These are phyloP conservation scores for Trypanosomatidae sp. DNA, from an alignment of 208 protist genomes.

Conservation along the genomic window DNA sequence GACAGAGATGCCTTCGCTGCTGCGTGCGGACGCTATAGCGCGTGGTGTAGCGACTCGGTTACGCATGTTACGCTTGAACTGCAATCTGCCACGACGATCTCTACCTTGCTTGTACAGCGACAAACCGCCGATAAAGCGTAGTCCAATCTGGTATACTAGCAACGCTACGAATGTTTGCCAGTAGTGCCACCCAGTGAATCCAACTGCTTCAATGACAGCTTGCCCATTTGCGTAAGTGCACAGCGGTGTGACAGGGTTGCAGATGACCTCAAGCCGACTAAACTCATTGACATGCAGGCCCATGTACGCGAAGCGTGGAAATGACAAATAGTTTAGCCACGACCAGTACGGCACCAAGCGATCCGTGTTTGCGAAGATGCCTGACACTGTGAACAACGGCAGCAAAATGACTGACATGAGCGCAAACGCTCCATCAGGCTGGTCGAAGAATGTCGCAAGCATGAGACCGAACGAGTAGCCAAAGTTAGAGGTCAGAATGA, in stretches of 20 bases:
- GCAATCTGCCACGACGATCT: slow-evolving; percentile 34
- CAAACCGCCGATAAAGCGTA: slow-evolving; percentile 28
- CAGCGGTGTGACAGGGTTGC: slow-evolving; percentile 27
- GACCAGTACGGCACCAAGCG: slow-evolving; percentile 60
- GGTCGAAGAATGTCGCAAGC: slow-evolving; percentile 67
- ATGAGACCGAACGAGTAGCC: slow-evolving; percentile 61
- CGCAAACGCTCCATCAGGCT: slow-evolving; percentile 48
- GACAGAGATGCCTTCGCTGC: slow-evolving; percentile 27
- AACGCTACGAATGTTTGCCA: slow-evolving; percentile 57
- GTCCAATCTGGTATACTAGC: slow-evolving; percentile 41
- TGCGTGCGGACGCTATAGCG: slow-evolving; percentile 39
- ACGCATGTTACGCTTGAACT: slow-evolving; percentile 41
- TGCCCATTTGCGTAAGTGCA: slow-evolving; percentile 46
- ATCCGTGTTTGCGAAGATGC: slow-evolving; percentile 68
- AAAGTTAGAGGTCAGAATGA: slow-evolving; percentile 44
- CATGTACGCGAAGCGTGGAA: slow-evolving; percentile 62
- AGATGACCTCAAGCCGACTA: slow-evolving; percentile 30
- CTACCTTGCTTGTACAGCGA: slow-evolving; percentile 47
- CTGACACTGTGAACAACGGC: slow-evolving; percentile 54
- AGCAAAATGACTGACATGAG: slow-evolving; percentile 60
- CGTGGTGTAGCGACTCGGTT: slow-evolving; percentile 41
- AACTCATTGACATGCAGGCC: slow-evolving; percentile 77
- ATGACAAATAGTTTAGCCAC: slow-evolving; percentile 79
- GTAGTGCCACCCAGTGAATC: slow-evolving; percentile 49
- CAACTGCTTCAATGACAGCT: slow-evolving; percentile 30